phyloP scores from a whole-genome alignment of 2,329 filamentous ascomycete species.

The Monilinia fructicola region DNA sequence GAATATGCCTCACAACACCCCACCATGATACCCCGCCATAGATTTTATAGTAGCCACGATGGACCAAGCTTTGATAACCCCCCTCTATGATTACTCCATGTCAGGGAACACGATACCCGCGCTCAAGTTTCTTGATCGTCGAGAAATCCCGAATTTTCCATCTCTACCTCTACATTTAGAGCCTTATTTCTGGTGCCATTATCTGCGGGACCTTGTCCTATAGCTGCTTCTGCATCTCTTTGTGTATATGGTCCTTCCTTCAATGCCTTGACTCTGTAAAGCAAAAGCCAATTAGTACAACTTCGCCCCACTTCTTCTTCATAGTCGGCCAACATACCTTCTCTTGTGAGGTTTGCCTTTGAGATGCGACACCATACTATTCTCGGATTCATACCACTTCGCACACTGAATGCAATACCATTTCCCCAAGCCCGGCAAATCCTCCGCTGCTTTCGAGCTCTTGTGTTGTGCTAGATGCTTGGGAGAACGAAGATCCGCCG shows the following conservation, averaged over 20 bases:
- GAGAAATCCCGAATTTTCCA: constrained; percentile 38
- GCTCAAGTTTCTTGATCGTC: constrained; percentile 33
- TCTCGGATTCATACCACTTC: constrained; percentile 90
- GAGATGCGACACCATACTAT: constrained; percentile 71
- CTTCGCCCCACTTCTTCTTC: too few relatives aligned
- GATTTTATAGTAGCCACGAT: constrained; percentile 12
- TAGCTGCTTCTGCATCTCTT: constrained; percentile 78
- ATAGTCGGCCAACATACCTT: constrained; percentile 54
- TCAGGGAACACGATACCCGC: too few relatives aligned
- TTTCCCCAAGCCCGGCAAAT: constrained; percentile 81
- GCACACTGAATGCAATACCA: constrained; percentile 92
- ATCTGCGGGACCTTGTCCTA: constrained; percentile 65
- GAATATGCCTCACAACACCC: constrained; percentile 26
- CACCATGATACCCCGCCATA: constrained; percentile 23
- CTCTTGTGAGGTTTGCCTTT: constrained; percentile 93
- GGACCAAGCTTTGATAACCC: constrained; percentile 7
- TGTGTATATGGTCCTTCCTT: constrained; percentile 84
- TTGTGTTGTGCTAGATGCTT: constrained; percentile 81
- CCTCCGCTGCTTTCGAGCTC: constrained; percentile 75
- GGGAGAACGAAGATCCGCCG: constrained; percentile 74
- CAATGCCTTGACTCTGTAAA: constrained; percentile 72
- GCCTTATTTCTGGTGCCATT: constrained; percentile 53
- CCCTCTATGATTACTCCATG: constrained; percentile 1
- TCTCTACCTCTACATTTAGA: constrained; percentile 44
- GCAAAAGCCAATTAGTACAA: constrained; percentile 9